Evolutionary conservation across 305 asterid species (phyloP).

Genomic region (Solanum hybrid): DNA sequence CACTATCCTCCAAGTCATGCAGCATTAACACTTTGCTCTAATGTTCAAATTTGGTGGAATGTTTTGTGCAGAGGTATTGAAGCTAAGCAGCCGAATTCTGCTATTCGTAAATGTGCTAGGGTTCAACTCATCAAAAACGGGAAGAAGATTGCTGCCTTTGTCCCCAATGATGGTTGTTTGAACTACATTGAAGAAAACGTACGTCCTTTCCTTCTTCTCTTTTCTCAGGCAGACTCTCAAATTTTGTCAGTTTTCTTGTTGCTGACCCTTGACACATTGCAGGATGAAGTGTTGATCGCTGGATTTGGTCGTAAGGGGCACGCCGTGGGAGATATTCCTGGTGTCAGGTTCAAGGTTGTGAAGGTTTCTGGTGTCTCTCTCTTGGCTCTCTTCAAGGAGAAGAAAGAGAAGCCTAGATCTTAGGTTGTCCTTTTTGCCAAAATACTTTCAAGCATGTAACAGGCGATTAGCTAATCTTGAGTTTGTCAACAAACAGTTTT

Average conservation of each 20-base stretch:
- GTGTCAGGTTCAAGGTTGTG: conserved; percentile 79
- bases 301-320: conserved; percentile 91
- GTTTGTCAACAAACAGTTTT: neutral
- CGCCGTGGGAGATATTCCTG: conserved; percentile 92
- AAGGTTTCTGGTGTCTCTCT: conserved; percentile 88
- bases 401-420: conserved; percentile 84
- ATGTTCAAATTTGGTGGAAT: neutral
- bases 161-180: conserved; percentile 72
- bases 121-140: conserved; percentile 81
- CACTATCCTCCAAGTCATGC: neutral
- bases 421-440: neutral
- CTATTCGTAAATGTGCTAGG: conserved; percentile 79
- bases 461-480: neutral
- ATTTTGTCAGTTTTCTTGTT: neutral
- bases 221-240: neutral
- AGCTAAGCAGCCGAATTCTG: conserved; percentile 87
- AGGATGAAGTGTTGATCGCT: conserved; percentile 88
- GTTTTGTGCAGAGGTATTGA: conserved; percentile 57
- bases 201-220: neutral
- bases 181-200: conserved; percentile 71
- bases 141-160: conserved; percentile 73
- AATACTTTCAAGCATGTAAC: neutral
- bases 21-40: neutral
- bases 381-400: conserved; percentile 80
- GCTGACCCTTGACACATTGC: neutral